Percentiles rank a stretch among this genome's conserved stretches.
Evolutionary conservation across 768 basidiomycete genomes (phyloP).

Genomic region (Chalciporus piperatus): DNA sequence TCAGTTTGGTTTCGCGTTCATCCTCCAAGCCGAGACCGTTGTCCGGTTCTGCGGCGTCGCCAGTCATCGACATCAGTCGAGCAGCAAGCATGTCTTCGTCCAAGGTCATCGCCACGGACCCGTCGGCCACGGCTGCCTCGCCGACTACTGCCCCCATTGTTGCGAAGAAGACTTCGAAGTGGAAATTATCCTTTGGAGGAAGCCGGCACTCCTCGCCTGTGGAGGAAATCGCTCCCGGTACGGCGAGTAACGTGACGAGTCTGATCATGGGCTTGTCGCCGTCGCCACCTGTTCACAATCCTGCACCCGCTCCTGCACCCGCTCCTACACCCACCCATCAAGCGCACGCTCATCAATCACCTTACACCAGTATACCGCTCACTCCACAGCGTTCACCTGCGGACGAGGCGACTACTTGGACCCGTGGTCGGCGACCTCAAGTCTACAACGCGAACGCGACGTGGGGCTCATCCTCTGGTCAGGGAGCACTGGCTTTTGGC

Average conservation of each 20-base stretch:
- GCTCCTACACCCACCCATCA: slow-evolving; percentile 13
- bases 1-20: slow-evolving; percentile 62
- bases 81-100: slow-evolving; percentile 23
- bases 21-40: slow-evolving; percentile 36
- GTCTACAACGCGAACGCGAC: slow-evolving; percentile 13
- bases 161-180: slow-evolving; percentile 76
- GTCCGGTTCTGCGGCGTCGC: slow-evolving; percentile 13
- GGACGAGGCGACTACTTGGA: slow-evolving; percentile 46
- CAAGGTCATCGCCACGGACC: slow-evolving; percentile 31
- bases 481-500: slow-evolving; percentile 11
- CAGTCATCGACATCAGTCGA: slow-evolving; percentile 23
- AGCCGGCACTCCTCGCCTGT: slow-evolving; percentile 49
- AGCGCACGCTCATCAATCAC: slow-evolving; percentile 13
- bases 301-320: not conserved
- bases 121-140: slow-evolving; percentile 19
- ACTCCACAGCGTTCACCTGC: slow-evolving; percentile 35
- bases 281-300: slow-evolving; percentile 7
- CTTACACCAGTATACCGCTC: slow-evolving; percentile 28
- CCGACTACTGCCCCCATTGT: slow-evolving; percentile 36
- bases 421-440: slow-evolving; percentile 44
- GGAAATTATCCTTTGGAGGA: slow-evolving; percentile 51
- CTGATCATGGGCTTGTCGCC: slow-evolving; percentile 60
- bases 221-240: slow-evolving; percentile 47
- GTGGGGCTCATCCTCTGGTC: slow-evolving; percentile 20
- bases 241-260: slow-evolving; percentile 74